Conservation (phyloP, 371 early-diverging fungal species). For the Paraphysoderma sedebokerense region DNA sequence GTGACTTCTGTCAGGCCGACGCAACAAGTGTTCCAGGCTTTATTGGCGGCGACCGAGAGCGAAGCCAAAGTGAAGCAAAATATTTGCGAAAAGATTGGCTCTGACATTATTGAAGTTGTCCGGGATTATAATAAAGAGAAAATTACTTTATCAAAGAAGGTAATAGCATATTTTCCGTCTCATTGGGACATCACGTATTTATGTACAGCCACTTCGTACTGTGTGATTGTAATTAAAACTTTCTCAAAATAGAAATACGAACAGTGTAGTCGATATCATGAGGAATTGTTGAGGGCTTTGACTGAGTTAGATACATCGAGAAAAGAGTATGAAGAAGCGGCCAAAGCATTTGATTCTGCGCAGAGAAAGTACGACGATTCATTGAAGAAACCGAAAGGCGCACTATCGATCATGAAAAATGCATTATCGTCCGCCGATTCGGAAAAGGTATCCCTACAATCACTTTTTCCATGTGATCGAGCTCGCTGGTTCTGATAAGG, state of each 20-base stretch:
- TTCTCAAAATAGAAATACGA: not conserved
- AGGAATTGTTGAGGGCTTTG: not conserved
- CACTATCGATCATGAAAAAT: not conserved
- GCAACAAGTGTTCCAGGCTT: too few species aligned
- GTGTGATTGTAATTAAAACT: not conserved
- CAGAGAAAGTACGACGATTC: not conserved
- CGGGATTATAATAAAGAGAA: too few species aligned
- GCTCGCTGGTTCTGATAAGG: not conserved
- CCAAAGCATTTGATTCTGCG: not conserved
- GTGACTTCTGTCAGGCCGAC: too few species aligned
- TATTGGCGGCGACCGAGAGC: too few species aligned
- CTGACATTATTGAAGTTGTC: too few species aligned
- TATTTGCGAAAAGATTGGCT: too few species aligned
- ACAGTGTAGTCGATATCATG: not conserved
- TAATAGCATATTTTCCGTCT: too few species aligned
- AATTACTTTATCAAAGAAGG: not conserved
- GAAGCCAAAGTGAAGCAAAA: too few species aligned
- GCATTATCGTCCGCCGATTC: not conserved
- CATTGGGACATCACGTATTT: too few species aligned
- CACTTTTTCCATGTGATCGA: too few species aligned
- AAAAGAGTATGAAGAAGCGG: not conserved
- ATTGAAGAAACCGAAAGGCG: too few species aligned
- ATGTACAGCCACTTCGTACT: not conserved
- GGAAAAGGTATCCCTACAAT: too few species aligned
- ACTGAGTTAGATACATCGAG: not conserved